Conservation (phyloP, 306 rosid genomes). For the Luffa acutangula region DNA sequence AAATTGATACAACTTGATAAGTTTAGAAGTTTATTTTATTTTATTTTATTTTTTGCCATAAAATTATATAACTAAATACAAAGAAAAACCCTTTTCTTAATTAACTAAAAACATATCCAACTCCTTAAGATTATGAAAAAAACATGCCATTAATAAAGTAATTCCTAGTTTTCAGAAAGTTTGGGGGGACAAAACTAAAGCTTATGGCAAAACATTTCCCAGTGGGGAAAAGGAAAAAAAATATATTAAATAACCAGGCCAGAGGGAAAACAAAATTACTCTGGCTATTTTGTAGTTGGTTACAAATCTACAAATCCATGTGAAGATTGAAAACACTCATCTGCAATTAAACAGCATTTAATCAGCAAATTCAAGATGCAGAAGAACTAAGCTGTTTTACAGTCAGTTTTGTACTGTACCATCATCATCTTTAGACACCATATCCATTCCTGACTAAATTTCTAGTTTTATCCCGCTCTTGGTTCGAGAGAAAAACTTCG, state of each 20-base stretch:
- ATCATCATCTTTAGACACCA: background rate
- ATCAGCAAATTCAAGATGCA: constrained; percentile 10
- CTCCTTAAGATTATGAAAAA: background rate
- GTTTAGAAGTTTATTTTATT: too few relatives aligned
- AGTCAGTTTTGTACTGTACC: background rate
- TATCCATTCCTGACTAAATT: constrained; percentile 3
- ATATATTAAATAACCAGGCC: background rate
- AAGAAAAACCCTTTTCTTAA: too few relatives aligned
- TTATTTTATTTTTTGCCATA: background rate
- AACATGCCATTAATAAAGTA: too few relatives aligned
- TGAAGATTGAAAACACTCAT: background rate
- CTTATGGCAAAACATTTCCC: background rate
- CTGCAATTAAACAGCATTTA: background rate
- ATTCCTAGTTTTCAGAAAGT: background rate
- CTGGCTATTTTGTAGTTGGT: background rate
- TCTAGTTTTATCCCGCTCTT: constrained; percentile 66
- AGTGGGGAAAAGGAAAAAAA: too few relatives aligned
- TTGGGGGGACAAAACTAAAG: background rate
- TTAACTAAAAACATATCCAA: background rate
- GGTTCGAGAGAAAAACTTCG: constrained; percentile 83
- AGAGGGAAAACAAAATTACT: constrained; percentile 8
- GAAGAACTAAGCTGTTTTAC: constrained; percentile 23
- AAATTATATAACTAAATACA: background rate
- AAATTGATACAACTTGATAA: too few relatives aligned
- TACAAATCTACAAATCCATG: background rate